Evolutionary conservation across 2,329 filamentous ascomycete species (phyloP), one percentile per base, ranked within the genome.

Genomic region (Xylaria sp.): DNA sequence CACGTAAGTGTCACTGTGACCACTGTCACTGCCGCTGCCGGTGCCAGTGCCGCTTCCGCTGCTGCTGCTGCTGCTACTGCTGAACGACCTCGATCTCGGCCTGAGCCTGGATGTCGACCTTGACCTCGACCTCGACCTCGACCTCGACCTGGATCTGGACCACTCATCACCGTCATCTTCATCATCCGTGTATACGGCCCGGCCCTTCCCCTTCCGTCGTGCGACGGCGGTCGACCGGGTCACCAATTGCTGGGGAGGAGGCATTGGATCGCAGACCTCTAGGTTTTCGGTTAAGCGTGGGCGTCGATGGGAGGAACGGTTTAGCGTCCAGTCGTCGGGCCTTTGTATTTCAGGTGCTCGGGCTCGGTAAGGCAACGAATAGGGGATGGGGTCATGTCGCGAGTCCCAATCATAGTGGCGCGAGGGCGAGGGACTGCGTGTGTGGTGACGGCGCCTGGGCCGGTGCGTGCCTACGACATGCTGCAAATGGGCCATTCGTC

Each of bases 311-410:
- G 61, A 64, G 55, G 66, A 61, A 41, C 55, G 49, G 50, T 64
- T 65, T 46, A 59, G 48, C 47, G 24, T 63, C 57, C 61, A 62
- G 38, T 60, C 64, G 62, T 65, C 65, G 59, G 63, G 57, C 61
- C 65, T 68, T 66, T 68, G 70, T 71, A 72, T 65, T 65, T 67
- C 65, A 63, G 62, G 63, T 46, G 58, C 56, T 66, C 59, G 64
- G 54, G 63, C 57, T 65, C 66, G 70, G 66, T 72, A 68, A 62
- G 70, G 70, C 67, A 71, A 54, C 62, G 70, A 69, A 69, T 72
- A 62, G 62, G 60, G 63, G 37, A 54, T 56, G 42, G 64, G 58
- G 51, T 62, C 56, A 50, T 57, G 64, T 47, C 49, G 61, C 39
- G 61, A 59, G 48, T 67, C 66, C 69, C 71, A 70, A 65, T 69